Conservation (phyloP, 495 filamentous ascomycete genomes). For the Trichocladium uniseriatum region DNA sequence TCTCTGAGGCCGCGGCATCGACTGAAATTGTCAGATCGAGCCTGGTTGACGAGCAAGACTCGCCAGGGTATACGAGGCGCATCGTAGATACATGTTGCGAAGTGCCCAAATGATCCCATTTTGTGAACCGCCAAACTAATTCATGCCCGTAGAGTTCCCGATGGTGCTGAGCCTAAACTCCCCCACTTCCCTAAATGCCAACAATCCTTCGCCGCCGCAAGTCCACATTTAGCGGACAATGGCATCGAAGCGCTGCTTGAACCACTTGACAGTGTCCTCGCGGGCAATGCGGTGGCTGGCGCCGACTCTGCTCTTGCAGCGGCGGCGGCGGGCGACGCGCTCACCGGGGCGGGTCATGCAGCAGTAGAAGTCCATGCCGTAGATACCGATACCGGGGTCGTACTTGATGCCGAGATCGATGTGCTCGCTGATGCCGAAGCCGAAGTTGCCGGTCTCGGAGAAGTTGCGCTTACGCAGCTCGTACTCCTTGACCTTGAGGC, state of each 20-base stretch:
- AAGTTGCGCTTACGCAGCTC: conserved; percentile 98
- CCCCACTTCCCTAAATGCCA: conserved; percentile 19
- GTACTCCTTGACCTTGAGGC: conserved; percentile 99
- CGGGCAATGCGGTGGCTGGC: conserved; percentile 84
- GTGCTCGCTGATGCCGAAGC: conserved; percentile 99
- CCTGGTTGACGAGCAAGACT: conserved; percentile 27
- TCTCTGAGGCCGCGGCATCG: conserved; percentile 51
- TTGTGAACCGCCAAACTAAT: conserved; percentile 10
- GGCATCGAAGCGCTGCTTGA: conserved; percentile 99
- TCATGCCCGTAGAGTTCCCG: conserved; percentile 10
- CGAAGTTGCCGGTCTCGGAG: conserved; percentile 98
- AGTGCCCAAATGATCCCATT: conserved; percentile 21
- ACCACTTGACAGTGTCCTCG: conserved; percentile 94
- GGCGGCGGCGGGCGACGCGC: conserved; percentile 90
- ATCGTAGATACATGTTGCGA: conserved; percentile 19
- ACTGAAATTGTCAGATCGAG: conserved; percentile 40
- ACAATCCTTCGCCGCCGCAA: conserved; percentile 19
- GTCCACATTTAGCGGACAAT: conserved; percentile 70
- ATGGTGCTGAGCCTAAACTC: conserved; percentile 17
- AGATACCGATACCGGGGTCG: conserved; percentile 98
- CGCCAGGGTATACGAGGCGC: conserved; percentile 22
- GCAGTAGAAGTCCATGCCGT: conserved; percentile 99
- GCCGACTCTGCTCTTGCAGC: conserved; percentile 78
- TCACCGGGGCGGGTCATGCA: conserved; percentile 99
- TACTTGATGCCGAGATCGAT: conserved; percentile 99